phyloP scores from a whole-genome alignment of 805 yeast species.

The Starmerella khaoyaiensis region DNA sequence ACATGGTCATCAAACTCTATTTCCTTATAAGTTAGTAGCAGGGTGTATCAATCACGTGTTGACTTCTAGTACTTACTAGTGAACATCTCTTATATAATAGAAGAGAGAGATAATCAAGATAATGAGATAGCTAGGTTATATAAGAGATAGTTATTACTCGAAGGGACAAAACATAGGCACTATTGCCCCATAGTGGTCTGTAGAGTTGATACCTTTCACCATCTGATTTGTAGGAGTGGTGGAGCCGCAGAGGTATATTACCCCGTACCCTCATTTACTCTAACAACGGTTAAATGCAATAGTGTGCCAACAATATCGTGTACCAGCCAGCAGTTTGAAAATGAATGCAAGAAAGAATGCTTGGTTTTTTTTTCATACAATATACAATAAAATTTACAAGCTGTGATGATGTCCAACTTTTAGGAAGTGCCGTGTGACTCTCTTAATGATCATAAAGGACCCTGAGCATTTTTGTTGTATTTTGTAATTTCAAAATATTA shows the following conservation, averaged over 20 bases:
- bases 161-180: background rate
- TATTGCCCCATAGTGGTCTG: background rate
- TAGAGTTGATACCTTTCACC: too few relatives aligned
- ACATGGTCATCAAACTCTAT: background rate
- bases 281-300: too few relatives aligned
- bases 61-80: background rate
- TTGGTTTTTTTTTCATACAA: slow-evolving; percentile 13
- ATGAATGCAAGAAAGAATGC: background rate
- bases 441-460: slow-evolving; percentile 23
- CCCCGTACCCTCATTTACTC: too few relatives aligned
- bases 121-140: background rate
- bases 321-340: background rate
- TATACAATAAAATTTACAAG: slow-evolving; percentile 11
- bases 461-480: slow-evolving; percentile 19
- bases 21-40: background rate
- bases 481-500: background rate
- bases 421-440: slow-evolving; percentile 30
- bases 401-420: slow-evolving; percentile 20
- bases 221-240: too few relatives aligned
- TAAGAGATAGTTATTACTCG: background rate
- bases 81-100: background rate
- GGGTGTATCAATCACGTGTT: too few relatives aligned
- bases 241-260: too few relatives aligned
- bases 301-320: background rate
- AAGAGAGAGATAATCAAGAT: too few relatives aligned